Base-by-base conservation (phyloP, 306 rosid species). In the Castanea crenata region DNA sequence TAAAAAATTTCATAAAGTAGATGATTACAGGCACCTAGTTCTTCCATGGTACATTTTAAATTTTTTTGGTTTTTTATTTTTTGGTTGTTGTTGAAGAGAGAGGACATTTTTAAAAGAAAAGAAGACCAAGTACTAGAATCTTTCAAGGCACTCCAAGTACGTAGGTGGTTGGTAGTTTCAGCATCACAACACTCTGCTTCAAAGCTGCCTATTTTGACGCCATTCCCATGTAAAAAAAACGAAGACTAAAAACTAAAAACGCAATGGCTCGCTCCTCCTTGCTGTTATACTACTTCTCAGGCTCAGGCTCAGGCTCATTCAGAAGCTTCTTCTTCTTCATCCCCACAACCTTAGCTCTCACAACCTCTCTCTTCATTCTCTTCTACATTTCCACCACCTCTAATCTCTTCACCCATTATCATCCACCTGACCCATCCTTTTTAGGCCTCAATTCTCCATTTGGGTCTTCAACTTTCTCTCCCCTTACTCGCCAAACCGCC, bases 331-430 rank as follows among this genome's bases (percentile, higher is more conserved):
- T 84, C 83, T 79, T 84, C 83, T 83, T 92, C 86, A 69, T 86
- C 74, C 94, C 92, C 75, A 82, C 88, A 73, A 82, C 73, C 70
- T 77, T 90, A 67, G 92, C 90, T 64, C 88, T 92, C 32, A 67
- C 79, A 54, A 84, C 88, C 14, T 80, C 80, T 32, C 75, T 89
- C n/a, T 83, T 78, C 75, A 74, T 92, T 59, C 82, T 90, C 82
- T 78, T 87, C 25, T 90, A 84, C 86, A 67, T 83, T 62, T 89
- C 90, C 79, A 64, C 86, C 5, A 87, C 90, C 54, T 87, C 94
- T 46, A 80, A 78, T 49, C 80, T 88, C 80, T 85, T 81, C 85
- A 49, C 69, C 61, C 83, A 41, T 41, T 7, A 41, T 41, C 46
- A 69, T 46, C 79, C 74, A 25, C 91, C 11, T 8, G 46, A 9